Evolutionary conservation across 2,329 filamentous ascomycete species (phyloP), one percentile per base, ranked within the genome.

Genomic region (Fusarium robinianum): DNA sequence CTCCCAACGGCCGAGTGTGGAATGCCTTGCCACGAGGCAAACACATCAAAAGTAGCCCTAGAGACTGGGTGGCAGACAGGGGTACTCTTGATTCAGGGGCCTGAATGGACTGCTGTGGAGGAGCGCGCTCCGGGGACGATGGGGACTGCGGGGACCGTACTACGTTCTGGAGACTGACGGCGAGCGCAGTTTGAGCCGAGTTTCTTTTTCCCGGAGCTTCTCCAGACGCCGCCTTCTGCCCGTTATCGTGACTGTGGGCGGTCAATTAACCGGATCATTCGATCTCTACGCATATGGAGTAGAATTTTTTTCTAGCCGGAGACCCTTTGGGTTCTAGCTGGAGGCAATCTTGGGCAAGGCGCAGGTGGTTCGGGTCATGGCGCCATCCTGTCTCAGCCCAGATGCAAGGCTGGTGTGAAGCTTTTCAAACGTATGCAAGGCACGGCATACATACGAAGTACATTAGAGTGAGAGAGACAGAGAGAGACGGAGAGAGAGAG

Each of bases 51-150:
- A 15, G 22, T 18, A 42, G 25, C 6, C 31, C 18, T 11, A 22
- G 18, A 36, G 23, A 25, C 39, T 36, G 43, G 38, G 55, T 60
- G 58, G 27, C 31, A 62, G 58, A 61, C 55, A 58, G 44, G 58
- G 58, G 40, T 37, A 10, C 14, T 35, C 5, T 32, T 32, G 25
- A 41, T 43, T 25, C 58, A 48, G 55, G 58, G 58, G 56, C 46
- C 35, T 44, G 27, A 38, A 51, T 61, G 52, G 54, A 24, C 51
- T 46, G 30, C 27, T 33, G 46, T 47, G 33, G 40, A 51, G 37
- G 51, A 41, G 24, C 26, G n/a, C n/a, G 43, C 33, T 56, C 41
- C 35, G 41, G 51, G 49, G 42, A 57, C 46, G 11, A 55, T 48
- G 30, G 44, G 33, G 29, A 35, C 35, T 39, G 40, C 35, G 36